phyloP scores from a whole-genome alignment of 768 basidiomycete genomes.

The Hysterangium stoloniferum region DNA sequence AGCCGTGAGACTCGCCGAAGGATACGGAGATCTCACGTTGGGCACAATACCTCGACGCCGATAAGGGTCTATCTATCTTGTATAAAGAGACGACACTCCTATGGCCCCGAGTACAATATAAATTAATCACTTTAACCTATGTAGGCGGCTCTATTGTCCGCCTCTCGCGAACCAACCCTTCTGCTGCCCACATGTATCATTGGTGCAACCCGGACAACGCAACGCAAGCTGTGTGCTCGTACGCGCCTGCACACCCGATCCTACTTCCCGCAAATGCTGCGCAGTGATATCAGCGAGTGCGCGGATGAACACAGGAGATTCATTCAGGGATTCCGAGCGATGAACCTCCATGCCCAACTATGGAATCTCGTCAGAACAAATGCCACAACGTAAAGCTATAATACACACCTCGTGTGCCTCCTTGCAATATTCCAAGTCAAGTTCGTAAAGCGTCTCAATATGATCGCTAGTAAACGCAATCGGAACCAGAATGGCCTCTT shows the following conservation, averaged over 20 bases:
- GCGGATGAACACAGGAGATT: slow-evolving; percentile 90
- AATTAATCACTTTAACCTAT: no score
- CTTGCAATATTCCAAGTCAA: slow-evolving; percentile 88
- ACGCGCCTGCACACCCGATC: slow-evolving; percentile 46
- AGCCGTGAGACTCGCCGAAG: no score
- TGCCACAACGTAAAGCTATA: no score
- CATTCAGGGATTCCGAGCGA: slow-evolving; percentile 88
- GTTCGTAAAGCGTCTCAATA: slow-evolving; percentile 96
- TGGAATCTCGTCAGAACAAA: slow-evolving; percentile 6
- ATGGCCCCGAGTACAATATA: no score
- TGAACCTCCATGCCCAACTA: slow-evolving; percentile 88
- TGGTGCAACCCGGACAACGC: slow-evolving; percentile 91
- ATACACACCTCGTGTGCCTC: slow-evolving; percentile 82
- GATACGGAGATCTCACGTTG: no score
- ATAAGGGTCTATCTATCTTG: no score
- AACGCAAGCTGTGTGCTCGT: slow-evolving; percentile 75
- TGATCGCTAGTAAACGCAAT: slow-evolving; percentile 99
- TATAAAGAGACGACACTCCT: no score
- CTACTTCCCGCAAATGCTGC: slow-evolving; percentile 63
- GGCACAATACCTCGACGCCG: no score
- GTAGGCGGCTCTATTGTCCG: slow-evolving; percentile 33
- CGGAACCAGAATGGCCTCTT: slow-evolving; percentile 77
- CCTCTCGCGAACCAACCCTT: slow-evolving; percentile 87
- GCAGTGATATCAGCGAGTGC: slow-evolving; percentile 89
- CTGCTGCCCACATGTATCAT: slow-evolving; percentile 76